Evolutionary conservation across 768 basidiomycete species (phyloP).

Genomic region (Hygrophorus pudorinus): DNA sequence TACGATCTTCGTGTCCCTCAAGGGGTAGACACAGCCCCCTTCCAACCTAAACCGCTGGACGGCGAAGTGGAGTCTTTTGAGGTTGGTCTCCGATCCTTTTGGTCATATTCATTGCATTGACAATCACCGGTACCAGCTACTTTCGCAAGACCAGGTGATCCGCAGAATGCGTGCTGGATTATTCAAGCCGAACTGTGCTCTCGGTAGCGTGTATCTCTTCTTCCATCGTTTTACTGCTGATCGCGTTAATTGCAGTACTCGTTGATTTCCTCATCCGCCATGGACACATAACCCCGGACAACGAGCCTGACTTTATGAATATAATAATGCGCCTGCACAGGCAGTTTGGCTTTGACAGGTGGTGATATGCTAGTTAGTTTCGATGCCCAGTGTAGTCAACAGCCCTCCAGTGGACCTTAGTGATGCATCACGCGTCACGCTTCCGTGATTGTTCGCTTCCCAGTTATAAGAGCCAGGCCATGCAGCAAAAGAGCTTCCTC

Average conservation of each 20-base stretch:
- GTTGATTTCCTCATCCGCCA: constrained; percentile 86
- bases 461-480: too few species aligned
- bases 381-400: too few species aligned
- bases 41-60: constrained; percentile 68
- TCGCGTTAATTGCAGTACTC: constrained; percentile 39
- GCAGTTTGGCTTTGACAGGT: constrained; percentile 52
- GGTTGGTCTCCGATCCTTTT: constrained; percentile 29
- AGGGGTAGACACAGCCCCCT: constrained; percentile 32
- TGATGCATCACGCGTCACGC: too few species aligned
- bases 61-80: constrained; percentile 94
- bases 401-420: too few species aligned
- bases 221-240: not conserved
- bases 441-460: too few species aligned
- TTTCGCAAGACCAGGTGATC: constrained; percentile 53
- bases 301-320: constrained; percentile 75
- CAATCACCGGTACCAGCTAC: constrained; percentile 35
- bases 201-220: constrained; percentile 42
- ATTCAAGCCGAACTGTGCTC: constrained; percentile 91
- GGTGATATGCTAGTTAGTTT: constrained; percentile 22
- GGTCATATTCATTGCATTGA: not conserved
- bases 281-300: constrained; percentile 79
- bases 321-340: constrained; percentile 70
- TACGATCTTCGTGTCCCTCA: constrained; percentile 74
- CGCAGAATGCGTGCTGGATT: constrained; percentile 51
- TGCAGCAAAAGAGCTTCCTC: too few species aligned